Base-by-base conservation (phyloP, 495 filamentous ascomycete species). In the Pseudevernia furfuracea region DNA sequence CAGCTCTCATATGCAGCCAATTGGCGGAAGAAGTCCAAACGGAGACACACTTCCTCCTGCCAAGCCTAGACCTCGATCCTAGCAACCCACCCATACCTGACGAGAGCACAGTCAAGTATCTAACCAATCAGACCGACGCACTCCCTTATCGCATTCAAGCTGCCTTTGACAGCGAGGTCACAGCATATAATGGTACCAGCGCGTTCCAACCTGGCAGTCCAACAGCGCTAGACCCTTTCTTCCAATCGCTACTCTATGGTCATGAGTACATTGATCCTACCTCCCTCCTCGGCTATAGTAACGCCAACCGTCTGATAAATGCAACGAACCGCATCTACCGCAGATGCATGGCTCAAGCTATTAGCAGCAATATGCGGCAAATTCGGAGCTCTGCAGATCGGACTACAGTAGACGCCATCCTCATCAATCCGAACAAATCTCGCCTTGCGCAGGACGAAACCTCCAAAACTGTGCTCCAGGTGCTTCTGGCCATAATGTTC, bases 11-110 rank as follows among this genome's bases (percentile, higher is more conserved):
- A 52, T 52, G 48, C 25, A 52, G 48, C 48, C 48, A 52, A 9
- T 17, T 52, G 25, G 25, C 6, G 23, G 23, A 52, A 52, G 48
- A 52, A 52, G 48, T 52, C 25, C 23, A 52, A 52, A 30, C 48
- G 12, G 48, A 52, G 48, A 52, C 25, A 52, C 48, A 28, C 25
- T 52, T 52, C 48, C 48, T 52, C 48, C 48, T 52, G 25, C 48
- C 48, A 28, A 52, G 48, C 48, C 25, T 52, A 2, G 48, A 52
- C 12, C 48, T 52, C 11, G 48, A 52, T 25, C 25, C 48, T 30
- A 15, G 25, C 12, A 52, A 52, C 25, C 48, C 48, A 30, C 48
- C 48, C 23, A 30, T 17, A 30, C 48, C 48, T 17, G 48, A 52
- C 48, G 48, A 52, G 48, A 30, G 25, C 25, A 52, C 48, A 15